Evolutionary conservation across 331 rosid species (phyloP).

Genomic region (Phaseolus coccineus): DNA sequence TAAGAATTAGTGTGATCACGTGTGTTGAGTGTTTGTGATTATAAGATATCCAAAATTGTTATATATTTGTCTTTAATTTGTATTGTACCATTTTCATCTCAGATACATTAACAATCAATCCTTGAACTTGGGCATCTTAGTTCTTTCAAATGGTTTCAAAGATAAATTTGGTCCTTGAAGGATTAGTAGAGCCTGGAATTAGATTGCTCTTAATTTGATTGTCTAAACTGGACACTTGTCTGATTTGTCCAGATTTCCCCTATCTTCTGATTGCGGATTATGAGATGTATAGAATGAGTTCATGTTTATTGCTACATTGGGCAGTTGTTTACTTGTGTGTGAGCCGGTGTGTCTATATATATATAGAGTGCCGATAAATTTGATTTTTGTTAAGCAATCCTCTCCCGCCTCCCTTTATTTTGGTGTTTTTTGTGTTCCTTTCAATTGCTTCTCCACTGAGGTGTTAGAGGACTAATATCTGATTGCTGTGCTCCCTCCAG

Average conservation of each 20-base stretch:
- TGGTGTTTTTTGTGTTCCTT: neutral
- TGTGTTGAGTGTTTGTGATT: constrained; percentile 3
- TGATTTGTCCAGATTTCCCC: neutral
- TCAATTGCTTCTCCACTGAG: neutral
- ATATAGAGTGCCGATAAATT: too few species aligned
- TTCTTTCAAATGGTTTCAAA: constrained; percentile 12
- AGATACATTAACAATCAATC: constrained; percentile 10
- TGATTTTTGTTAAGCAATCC: neutral
- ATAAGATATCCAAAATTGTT: neutral
- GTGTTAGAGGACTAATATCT: constrained; percentile 24
- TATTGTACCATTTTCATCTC: neutral
- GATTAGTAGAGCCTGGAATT: neutral
- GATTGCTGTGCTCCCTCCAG: constrained; percentile 47
- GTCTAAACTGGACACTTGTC: neutral
- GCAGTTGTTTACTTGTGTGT: too few species aligned
- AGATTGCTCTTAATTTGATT: constrained; percentile 4
- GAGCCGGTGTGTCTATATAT: too few species aligned
- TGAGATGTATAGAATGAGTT: neutral
- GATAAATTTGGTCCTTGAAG: constrained; percentile 8
- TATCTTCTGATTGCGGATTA: constrained; percentile 16
- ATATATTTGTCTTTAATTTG: neutral
- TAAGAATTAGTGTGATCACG: neutral
- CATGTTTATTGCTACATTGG: too few species aligned
- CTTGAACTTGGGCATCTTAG: neutral
- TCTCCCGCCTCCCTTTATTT: neutral